A percentile compares a stretch with the other conserved stretches of the same genome.
Conservation (phyloP, 331 rosid genomes). For the Cucumis variabilis region DNA sequence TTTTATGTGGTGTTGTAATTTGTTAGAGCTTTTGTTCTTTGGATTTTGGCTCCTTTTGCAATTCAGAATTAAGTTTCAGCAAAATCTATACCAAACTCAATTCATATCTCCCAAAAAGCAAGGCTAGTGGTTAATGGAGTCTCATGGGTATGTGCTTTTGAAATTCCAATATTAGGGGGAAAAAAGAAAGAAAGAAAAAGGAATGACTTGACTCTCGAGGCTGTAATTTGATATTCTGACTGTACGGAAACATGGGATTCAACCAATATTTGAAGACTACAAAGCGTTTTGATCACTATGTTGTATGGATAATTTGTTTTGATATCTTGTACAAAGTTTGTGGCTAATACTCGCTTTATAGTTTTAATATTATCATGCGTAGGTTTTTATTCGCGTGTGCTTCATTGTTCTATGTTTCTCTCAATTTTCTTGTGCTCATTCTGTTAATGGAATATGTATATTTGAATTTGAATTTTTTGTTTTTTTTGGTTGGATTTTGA, state of each 20-base stretch:
- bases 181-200: background rate
- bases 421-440: background rate
- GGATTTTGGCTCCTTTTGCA: background rate
- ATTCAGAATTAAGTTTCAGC: background rate
- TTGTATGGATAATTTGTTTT: background rate
- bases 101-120: background rate
- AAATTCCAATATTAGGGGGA: background rate
- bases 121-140: background rate
- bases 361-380: background rate
- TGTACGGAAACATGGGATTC: background rate
- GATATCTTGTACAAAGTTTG: background rate
- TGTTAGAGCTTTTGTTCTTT: background rate
- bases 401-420: background rate
- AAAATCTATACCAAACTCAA: background rate
- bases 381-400: background rate
- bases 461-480: background rate
- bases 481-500: background rate
- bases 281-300: background rate
- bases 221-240: background rate
- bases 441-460: background rate
- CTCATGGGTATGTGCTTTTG: background rate
- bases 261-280: background rate
- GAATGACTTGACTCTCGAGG: background rate
- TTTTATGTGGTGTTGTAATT: background rate
- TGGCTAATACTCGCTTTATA: background rate